Evolutionary conservation across 2,329 filamentous ascomycete genomes (phyloP).

Genomic region (Mariannaea sp.): DNA sequence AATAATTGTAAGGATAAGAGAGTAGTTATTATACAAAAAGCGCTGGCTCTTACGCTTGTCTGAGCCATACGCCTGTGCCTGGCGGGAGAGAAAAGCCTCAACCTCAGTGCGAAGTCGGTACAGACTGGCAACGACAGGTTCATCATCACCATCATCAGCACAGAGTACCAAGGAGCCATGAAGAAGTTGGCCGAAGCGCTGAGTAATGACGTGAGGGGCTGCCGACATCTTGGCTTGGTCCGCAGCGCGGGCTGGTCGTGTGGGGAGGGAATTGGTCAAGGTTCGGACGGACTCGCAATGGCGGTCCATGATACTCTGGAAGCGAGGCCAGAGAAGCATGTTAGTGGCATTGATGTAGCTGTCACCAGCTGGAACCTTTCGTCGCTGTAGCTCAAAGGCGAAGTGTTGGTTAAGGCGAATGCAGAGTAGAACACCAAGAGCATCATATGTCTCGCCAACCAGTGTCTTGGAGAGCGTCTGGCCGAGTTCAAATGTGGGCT

Average conservation of each 20-base stretch:
- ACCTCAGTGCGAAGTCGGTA: conserved; percentile 78
- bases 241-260: conserved; percentile 50
- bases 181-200: conserved; percentile 92
- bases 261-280: conserved; percentile 59
- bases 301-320: conserved; percentile 91
- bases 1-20: conserved; percentile 90
- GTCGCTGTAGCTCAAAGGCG: conserved; percentile 89
- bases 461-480: conserved; percentile 77
- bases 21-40: conserved; percentile 96
- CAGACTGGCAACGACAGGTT: conserved; percentile 84
- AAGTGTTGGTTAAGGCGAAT: conserved; percentile 92
- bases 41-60: conserved; percentile 82
- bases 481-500: conserved; percentile 85
- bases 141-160: conserved; percentile 90
- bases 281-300: conserved; percentile 85
- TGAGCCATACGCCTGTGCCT: conserved; percentile 72
- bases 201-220: conserved; percentile 88
- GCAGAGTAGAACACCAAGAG: conserved; percentile 84
- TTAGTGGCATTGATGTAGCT: conserved; percentile 92
- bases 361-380: conserved; percentile 87
- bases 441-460: conserved; percentile 78
- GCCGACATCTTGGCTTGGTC: conserved; percentile 68
- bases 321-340: conserved; percentile 95
- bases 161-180: conserved; percentile 84
- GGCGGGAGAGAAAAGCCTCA: conserved; percentile 78